Evolutionary conservation across 2,329 filamentous ascomycete species (phyloP), one percentile per base, ranked within the genome.

Genomic region (Bipolaris oryzae): DNA sequence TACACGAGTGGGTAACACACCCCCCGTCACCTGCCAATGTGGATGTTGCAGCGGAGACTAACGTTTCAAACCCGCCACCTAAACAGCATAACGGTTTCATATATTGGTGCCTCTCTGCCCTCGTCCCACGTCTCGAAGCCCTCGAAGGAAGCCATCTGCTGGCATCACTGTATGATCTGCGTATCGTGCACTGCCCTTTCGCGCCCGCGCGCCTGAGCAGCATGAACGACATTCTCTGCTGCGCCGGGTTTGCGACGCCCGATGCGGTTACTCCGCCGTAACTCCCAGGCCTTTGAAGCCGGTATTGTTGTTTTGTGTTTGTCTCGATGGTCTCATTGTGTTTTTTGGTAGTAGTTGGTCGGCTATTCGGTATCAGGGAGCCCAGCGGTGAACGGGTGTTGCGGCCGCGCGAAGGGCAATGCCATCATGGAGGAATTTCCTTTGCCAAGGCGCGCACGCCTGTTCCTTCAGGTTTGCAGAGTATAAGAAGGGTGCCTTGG

Each of bases 91-190:
- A 57, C 43, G 21, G 54, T 53, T 49, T 57, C 54, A 57, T 25
- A 42, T 25, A 28, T 47, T 37, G 42, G 31, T n/a, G 35, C 53
- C 33, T 44, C 18, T 21, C 44, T 20, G 23, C n/a, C 25, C 44
- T 38, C 44, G 20, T 49, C 44, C 33, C 18, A 53, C 50, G 38
- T 44, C 43, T 47, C 43, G 43, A 28, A 57, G 44, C 34, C 38
- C 38, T 47, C 37, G 31, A 16, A 53, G 28, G 33, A 52, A 43
- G 28, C 16, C 25, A 38, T n/a, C 21, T 45, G 46, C 46, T 42
- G 39, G 21, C 15, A 15, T 43, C 35, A 21, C 35, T 53, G 62
- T 64, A 57, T 62, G 60, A 62, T 61, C 57, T 58, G 50, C 62
- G 57, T 58, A 61, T 62, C 60, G 52, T 53, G 47, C 55, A 46